Percentiles rank a stretch among this genome's conserved stretches.
These are phyloP conservation scores for Hawksworthiomyces lignivorus DNA, from an alignment of 2,329 filamentous ascomycete genomes.

Conservation along the genomic window DNA sequence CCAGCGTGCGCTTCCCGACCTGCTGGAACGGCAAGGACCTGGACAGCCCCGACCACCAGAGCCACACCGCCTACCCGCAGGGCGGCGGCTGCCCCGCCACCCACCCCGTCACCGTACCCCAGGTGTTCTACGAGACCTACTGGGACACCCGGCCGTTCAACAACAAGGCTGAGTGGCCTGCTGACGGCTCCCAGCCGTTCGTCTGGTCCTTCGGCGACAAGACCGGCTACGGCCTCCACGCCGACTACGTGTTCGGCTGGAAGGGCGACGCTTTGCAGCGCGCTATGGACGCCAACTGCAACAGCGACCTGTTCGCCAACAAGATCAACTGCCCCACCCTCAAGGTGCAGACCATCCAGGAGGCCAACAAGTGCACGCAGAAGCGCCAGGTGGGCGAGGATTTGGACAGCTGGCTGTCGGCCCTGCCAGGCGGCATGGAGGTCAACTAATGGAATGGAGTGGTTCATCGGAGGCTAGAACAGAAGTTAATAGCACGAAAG, in stretches of 20 bases:
- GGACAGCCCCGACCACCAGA: constrained; percentile 21
- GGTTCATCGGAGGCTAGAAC: not conserved
- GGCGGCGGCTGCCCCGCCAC: constrained; percentile 8
- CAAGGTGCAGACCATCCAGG: constrained; percentile 23
- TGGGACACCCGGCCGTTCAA: constrained; percentile 12
- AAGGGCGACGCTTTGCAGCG: constrained; percentile 17
- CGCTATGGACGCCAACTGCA: constrained; percentile 30
- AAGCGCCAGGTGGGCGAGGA: constrained; percentile 22
- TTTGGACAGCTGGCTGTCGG: constrained; percentile 21
- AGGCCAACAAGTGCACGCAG: constrained; percentile 24
- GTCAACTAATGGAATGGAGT: not conserved
- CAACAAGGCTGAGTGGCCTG: constrained; percentile 11
- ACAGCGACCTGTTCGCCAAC: constrained; percentile 24
- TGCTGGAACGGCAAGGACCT: constrained; percentile 46
- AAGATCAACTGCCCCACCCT: constrained; percentile 25
- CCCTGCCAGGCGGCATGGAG: constrained; percentile 4
- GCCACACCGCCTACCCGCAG: constrained; percentile 11
- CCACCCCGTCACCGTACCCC: constrained; percentile 8
- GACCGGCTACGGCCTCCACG: constrained; percentile 11
- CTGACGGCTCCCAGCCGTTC: constrained; percentile 11
- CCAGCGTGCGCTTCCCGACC: constrained; percentile 35
- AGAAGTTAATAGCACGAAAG: not conserved
- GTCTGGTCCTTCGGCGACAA: constrained; percentile 12
- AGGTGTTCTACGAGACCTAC: constrained; percentile 13
- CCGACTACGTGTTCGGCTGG: constrained; percentile 12